These are phyloP conservation scores for Comarum palustre DNA, from an alignment of 306 rosid genomes.

Conservation along the genomic window DNA sequence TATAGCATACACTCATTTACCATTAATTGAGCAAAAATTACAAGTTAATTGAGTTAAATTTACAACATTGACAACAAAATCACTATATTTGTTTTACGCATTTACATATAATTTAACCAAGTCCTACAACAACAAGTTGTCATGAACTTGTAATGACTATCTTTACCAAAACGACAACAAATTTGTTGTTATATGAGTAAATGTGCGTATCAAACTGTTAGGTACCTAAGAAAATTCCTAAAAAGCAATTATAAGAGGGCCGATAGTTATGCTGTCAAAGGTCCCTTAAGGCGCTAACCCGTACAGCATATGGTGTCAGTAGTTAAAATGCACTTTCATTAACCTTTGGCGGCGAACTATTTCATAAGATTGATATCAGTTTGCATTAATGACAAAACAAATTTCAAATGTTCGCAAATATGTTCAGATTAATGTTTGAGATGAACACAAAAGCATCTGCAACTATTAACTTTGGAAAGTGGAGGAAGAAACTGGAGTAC, in stretches of 20 bases:
- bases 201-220: too few species aligned
- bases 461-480: constrained; percentile 21
- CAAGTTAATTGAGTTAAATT: too few species aligned
- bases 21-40: too few species aligned
- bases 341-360: background rate
- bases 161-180: too few species aligned
- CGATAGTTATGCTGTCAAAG: background rate
- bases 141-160: too few species aligned
- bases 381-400: background rate
- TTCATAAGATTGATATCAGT: background rate
- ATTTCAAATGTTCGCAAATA: constrained; percentile 11
- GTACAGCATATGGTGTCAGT: background rate
- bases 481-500: constrained; percentile 26
- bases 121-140: too few species aligned
- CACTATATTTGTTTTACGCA: too few species aligned
- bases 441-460: constrained; percentile 6
- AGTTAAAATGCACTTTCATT: constrained; percentile 1
- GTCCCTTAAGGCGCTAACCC: background rate
- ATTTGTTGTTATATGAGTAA: too few species aligned
- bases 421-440: background rate
- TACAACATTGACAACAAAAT: too few species aligned
- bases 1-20: too few species aligned
- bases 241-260: background rate
- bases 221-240: too few species aligned
- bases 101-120: too few species aligned